Conservation (phyloP, 192 early-diverging fungal species). For the Allomyces arbusculus region DNA sequence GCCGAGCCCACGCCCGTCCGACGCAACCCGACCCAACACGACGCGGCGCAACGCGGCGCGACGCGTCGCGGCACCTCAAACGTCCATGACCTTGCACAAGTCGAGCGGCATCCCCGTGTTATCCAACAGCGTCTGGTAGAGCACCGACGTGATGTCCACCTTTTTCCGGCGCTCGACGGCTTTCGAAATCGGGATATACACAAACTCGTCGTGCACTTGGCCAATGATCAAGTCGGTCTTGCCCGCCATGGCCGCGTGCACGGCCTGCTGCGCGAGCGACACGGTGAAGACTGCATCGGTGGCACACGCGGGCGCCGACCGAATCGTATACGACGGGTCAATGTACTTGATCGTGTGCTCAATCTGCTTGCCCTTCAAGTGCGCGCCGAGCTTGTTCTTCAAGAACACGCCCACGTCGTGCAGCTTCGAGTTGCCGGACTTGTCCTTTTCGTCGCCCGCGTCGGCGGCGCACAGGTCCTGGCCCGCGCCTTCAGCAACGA, state of each 20-base stretch:
- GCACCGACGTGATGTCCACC: background rate
- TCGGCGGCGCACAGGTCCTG: conserved; percentile 7
- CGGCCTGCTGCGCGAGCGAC: conserved; percentile 10
- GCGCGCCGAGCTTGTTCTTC: conserved; percentile 7
- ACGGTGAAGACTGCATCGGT: conserved; percentile 12
- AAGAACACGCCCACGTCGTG: conserved; percentile 12
- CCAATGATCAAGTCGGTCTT: conserved; percentile 14
- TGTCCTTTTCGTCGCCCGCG: conserved; percentile 5
- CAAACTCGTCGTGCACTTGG: conserved; percentile 9
- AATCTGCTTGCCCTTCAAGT: conserved; percentile 6
- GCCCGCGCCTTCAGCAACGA: conserved; percentile 16
- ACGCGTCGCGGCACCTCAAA: too few species aligned
- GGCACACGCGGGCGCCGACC: conserved; percentile 5
- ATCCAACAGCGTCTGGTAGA: conserved; percentile 4
- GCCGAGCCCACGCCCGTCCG: too few species aligned
- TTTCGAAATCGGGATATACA: conserved; percentile 10
- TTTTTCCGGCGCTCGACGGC: conserved; percentile 14
- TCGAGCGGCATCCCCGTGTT: conserved; percentile 3
- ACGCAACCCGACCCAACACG: too few species aligned
- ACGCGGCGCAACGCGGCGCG: too few species aligned
- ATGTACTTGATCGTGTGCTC: conserved; percentile 15
- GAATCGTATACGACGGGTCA: conserved; percentile 16
- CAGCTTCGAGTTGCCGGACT: conserved; percentile 11
- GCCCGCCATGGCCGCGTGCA: conserved; percentile 19
- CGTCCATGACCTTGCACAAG: background rate